A percentile compares a stretch with the other conserved stretches of the same genome.
phyloP scores from a whole-genome alignment of 306 rosid genomes.

The Calophaca sinica region DNA sequence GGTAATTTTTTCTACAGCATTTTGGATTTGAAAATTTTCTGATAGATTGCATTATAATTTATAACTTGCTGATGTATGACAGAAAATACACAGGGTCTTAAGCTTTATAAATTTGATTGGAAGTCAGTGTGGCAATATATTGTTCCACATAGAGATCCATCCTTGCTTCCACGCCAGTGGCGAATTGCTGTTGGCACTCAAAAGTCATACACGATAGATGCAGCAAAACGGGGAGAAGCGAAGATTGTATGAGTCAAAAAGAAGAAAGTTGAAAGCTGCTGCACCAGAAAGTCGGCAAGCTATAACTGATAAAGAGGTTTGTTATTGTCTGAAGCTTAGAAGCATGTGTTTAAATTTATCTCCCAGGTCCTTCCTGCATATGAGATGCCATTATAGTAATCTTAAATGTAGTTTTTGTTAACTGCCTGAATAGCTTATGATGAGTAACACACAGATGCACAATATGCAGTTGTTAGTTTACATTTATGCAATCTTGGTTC shows the following conservation, averaged over 20 bases:
- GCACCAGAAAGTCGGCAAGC: constrained; percentile 56
- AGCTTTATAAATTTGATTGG: constrained; percentile 83
- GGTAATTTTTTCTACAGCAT: constrained; percentile 57
- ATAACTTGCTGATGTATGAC: constrained; percentile 50
- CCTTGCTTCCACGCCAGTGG: constrained; percentile 90
- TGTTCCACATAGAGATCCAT: constrained; percentile 95
- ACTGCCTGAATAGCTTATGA: constrained; percentile 36
- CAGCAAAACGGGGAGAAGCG: constrained; percentile 69
- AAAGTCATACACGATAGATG: constrained; percentile 82
- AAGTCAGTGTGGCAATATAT: constrained; percentile 74
- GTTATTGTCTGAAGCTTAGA: constrained; percentile 42
- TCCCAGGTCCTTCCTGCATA: constrained; percentile 38
- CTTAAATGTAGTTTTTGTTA: constrained; percentile 31
- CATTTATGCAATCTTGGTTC: constrained; percentile 41
- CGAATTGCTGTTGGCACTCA: constrained; percentile 91
- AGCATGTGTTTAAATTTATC: constrained; percentile 23
- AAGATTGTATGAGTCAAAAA: constrained; percentile 71
- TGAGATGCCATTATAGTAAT: constrained; percentile 18
- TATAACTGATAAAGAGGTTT: constrained; percentile 69
- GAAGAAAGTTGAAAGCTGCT: constrained; percentile 67
- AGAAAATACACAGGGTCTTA: constrained; percentile 74
- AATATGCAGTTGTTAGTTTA: constrained; percentile 24
- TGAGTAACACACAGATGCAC: constrained; percentile 13
- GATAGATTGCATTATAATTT: constrained; percentile 45
- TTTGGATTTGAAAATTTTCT: constrained; percentile 43